phyloP scores from a whole-genome alignment of 805 yeast species.

The Metahyphopichia silvanorum region DNA sequence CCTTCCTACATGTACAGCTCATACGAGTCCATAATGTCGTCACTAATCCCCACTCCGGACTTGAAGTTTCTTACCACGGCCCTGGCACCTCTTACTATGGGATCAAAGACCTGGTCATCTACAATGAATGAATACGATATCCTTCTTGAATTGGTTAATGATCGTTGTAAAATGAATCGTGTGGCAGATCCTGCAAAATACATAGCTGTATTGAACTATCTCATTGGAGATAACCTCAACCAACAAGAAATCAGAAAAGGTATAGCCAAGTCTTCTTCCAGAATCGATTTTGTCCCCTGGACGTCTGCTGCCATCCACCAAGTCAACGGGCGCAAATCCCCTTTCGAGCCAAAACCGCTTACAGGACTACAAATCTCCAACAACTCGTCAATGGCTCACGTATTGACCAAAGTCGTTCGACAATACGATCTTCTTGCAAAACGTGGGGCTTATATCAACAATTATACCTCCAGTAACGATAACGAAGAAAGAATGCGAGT shows the following conservation, averaged over 20 bases:
- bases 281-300: conserved; percentile 83
- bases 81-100: conserved; percentile 40
- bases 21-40: conserved; percentile 73
- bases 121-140: conserved; percentile 82
- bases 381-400: conserved; percentile 67
- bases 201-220: conserved; percentile 65
- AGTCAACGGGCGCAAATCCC: conserved; percentile 72
- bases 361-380: conserved; percentile 85
- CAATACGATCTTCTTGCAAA: conserved; percentile 80
- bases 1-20: conserved; percentile 92
- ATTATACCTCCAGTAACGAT: conserved; percentile 55
- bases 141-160: conserved; percentile 75
- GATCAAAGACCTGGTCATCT: conserved; percentile 58
- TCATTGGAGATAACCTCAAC: conserved; percentile 60
- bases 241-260: conserved; percentile 73
- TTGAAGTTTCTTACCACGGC: conserved; percentile 47
- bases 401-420: conserved; percentile 62
- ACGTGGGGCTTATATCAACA: conserved; percentile 80
- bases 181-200: conserved; percentile 44
- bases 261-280: conserved; percentile 55
- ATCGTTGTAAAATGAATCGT: conserved; percentile 69
- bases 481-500: conserved; percentile 40
- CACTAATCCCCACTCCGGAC: conserved; percentile 81
- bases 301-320: conserved; percentile 75
- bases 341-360: conserved; percentile 37